Conservation (phyloP, 768 basidiomycete species). For the Lactarius quietus region DNA sequence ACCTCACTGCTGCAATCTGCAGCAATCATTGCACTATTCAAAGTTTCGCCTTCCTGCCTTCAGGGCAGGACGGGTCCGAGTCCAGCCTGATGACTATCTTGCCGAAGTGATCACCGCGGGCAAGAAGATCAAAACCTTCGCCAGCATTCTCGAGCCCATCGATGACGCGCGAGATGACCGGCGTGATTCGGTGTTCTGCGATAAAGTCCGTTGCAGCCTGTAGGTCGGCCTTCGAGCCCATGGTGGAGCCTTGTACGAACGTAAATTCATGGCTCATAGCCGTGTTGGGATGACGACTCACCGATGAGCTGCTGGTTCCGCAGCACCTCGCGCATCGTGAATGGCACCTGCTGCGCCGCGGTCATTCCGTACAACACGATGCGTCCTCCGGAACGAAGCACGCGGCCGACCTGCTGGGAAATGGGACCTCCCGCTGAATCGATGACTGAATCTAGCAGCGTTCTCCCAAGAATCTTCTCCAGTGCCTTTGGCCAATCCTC, state of each 20-base stretch:
- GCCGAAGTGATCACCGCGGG: slow-evolving; percentile 66
- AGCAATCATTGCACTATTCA: not conserved
- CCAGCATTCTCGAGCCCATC: slow-evolving; percentile 61
- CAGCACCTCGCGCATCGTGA: slow-evolving; percentile 78
- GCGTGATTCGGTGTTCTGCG: slow-evolving; percentile 59
- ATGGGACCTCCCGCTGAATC: slow-evolving; percentile 47
- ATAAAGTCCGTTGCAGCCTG: slow-evolving; percentile 69
- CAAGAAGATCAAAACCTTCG: slow-evolving; percentile 66
- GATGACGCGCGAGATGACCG: slow-evolving; percentile 67
- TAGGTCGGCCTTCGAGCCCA: slow-evolving; percentile 79
- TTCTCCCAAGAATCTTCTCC: slow-evolving; percentile 29
- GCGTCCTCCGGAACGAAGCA: slow-evolving; percentile 37
- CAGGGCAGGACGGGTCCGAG: not conserved
- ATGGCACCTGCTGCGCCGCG: slow-evolving; percentile 49
- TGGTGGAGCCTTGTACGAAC: slow-evolving; percentile 59
- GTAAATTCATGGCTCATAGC: not conserved
- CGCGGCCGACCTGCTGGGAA: slow-evolving; percentile 32
- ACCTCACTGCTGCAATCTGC: not conserved
- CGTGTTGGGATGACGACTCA: slow-evolving; percentile 31
- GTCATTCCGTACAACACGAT: slow-evolving; percentile 48
- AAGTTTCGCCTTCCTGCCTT: not conserved
- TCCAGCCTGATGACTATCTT: slow-evolving; percentile 63
- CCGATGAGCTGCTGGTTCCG: slow-evolving; percentile 73
- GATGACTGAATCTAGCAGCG: slow-evolving; percentile 40
- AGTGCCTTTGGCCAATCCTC: slow-evolving; percentile 39